Evolutionary conservation across 495 filamentous ascomycete genomes (phyloP).

Genomic region (Baudoinia panamericana): DNA sequence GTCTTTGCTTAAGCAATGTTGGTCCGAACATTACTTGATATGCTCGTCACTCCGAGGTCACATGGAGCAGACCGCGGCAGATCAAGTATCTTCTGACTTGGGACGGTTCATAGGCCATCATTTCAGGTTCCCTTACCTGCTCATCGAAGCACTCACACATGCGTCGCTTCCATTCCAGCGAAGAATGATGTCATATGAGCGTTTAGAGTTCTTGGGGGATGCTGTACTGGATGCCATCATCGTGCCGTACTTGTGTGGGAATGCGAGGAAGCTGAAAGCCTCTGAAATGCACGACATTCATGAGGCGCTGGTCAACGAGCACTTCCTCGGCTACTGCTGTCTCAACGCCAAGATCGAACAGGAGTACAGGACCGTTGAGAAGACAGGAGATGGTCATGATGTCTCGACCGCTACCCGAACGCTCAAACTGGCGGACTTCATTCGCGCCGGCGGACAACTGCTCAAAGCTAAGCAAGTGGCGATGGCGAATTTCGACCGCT

Average conservation of each 20-base stretch:
- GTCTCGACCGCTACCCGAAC: slow-evolving; percentile 33
- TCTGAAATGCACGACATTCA: slow-evolving; percentile 60
- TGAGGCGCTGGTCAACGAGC: slow-evolving; percentile 66
- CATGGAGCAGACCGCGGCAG: too few species aligned
- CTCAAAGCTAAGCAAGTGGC: slow-evolving; percentile 27
- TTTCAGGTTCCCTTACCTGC: slow-evolving; percentile 55
- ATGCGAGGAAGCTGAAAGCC: slow-evolving; percentile 37
- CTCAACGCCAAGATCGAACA: slow-evolving; percentile 40
- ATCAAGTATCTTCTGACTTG: too few species aligned
- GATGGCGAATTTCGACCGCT: slow-evolving; percentile 34
- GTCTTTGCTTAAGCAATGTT: slow-evolving; percentile 53
- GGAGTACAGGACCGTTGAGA: slow-evolving; percentile 23
- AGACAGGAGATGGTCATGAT: slow-evolving; percentile 36
- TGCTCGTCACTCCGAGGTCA: slow-evolving; percentile 24
- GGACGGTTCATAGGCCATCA: slow-evolving; percentile 48
- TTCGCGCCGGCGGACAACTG: slow-evolving; percentile 9
- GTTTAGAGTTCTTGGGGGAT: slow-evolving; percentile 86
- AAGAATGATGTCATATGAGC: slow-evolving; percentile 57
- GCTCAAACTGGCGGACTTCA: slow-evolving; percentile 14
- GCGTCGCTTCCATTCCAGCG: slow-evolving; percentile 47
- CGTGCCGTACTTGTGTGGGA: slow-evolving; percentile 38
- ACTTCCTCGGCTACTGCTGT: slow-evolving; percentile 77
- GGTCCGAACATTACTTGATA: slow-evolving; percentile 41
- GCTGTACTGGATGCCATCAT: slow-evolving; percentile 72
- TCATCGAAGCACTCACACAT: slow-evolving; percentile 82